A percentile compares a stretch with the other conserved stretches of the same genome.
Evolutionary conservation across 495 filamentous ascomycete species (phyloP).

Genomic region (Xeromyces bisporus): DNA sequence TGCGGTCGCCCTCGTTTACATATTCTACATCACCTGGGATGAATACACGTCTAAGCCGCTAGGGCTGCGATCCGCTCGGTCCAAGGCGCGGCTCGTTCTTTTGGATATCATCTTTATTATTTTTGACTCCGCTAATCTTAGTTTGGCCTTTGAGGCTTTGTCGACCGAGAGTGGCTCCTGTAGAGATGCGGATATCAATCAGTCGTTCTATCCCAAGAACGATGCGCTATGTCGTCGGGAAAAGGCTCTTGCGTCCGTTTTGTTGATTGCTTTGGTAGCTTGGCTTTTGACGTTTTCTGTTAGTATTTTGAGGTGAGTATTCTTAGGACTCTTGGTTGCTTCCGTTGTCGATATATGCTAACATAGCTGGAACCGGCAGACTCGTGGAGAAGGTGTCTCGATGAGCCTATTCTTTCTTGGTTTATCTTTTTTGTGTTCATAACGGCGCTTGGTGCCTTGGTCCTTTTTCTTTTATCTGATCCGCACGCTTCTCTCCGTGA

Average conservation of each 20-base stretch:
- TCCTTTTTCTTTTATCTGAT: too few relatives aligned
- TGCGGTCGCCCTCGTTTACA: conserved; percentile 72
- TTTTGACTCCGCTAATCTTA: conserved; percentile 82
- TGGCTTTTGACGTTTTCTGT: conserved; percentile 85
- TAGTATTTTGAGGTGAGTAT: conserved; percentile 59
- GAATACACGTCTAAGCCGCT: conserved; percentile 90
- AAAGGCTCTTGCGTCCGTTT: conserved; percentile 60
- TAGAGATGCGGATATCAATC: conserved; percentile 21
- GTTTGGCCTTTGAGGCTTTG: conserved; percentile 72
- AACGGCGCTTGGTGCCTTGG: too few relatives aligned
- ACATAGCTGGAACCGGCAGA: too few relatives aligned
- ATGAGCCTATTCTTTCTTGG: conserved; percentile 7
- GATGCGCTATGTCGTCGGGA: conserved; percentile 48
- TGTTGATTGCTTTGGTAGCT: conserved; percentile 67
- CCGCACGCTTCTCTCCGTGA: too few relatives aligned
- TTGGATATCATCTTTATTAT: conserved; percentile 93
- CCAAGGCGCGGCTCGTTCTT: conserved; percentile 75
- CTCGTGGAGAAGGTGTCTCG: conserved; percentile 53
- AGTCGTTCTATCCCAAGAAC: conserved; percentile 21
- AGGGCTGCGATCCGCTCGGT: conserved; percentile 61
- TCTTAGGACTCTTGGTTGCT: neutral
- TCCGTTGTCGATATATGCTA: conserved; percentile 4
- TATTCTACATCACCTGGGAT: conserved; percentile 86
- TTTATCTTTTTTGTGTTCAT: neutral
- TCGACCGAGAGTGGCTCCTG: conserved; percentile 54